Evolutionary conservation across 495 filamentous ascomycete genomes (phyloP).

Genomic region (Hypomontagnella monticulosa): DNA sequence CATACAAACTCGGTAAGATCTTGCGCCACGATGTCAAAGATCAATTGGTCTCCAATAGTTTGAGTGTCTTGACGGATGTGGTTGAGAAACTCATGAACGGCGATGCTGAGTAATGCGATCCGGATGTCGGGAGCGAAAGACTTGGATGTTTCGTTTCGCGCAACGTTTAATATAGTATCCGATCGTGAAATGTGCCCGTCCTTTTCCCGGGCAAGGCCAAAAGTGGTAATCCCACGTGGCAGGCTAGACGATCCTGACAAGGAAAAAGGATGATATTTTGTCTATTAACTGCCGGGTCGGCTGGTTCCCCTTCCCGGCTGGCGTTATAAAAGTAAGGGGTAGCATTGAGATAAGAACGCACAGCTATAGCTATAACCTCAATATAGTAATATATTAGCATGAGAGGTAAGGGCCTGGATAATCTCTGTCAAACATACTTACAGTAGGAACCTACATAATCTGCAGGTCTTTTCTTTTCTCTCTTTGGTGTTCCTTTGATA

Average conservation of each 20-base stretch:
- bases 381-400: constrained; percentile 15
- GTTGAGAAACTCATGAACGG: not conserved
- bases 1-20: constrained; percentile 15
- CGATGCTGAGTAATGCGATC: not conserved
- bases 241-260: constrained; percentile 26
- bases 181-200: constrained; percentile 11
- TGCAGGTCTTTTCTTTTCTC: constrained; percentile 10
- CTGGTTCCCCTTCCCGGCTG: constrained; percentile 25
- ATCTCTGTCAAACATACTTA: constrained; percentile 15
- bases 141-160: not conserved
- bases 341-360: constrained; percentile 29
- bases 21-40: constrained; percentile 7
- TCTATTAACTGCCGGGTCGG: constrained; percentile 33
- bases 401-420: constrained; percentile 17
- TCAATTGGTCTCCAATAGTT: constrained; percentile 1
- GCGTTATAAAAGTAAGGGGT: constrained; percentile 6
- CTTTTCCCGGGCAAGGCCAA: constrained; percentile 12
- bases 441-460: too few relatives aligned
- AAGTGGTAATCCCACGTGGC: constrained; percentile 39
- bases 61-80: constrained; percentile 1
- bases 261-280: constrained; percentile 10
- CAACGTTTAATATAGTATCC: constrained; percentile 18
- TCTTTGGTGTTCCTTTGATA: constrained; percentile 10
- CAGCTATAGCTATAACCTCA: not conserved
- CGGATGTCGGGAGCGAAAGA: not conserved